These are phyloP conservation scores for Helianthus tuberosus DNA, from an alignment of 129 eudicot genomes.

Conservation along the genomic window DNA sequence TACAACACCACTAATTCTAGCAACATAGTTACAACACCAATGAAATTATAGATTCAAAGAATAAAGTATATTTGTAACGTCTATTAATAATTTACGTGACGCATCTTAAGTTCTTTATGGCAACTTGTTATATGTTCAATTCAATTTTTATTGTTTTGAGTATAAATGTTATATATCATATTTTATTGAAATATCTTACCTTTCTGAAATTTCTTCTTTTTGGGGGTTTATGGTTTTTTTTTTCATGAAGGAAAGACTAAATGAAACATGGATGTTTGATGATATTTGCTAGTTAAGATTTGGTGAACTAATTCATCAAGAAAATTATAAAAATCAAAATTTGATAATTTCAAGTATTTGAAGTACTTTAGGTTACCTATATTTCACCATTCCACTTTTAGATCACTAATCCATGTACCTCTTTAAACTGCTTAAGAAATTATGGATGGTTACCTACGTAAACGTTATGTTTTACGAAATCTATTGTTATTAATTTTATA, in stretches of 20 bases:
- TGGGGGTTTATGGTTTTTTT: not conserved
- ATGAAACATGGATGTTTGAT: slow-evolving; percentile 37
- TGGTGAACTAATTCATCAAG: slow-evolving; percentile 69
- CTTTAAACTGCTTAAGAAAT: not conserved
- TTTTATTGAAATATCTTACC: not conserved
- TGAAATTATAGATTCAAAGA: too few relatives aligned
- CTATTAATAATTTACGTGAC: too few relatives aligned
- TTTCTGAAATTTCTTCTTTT: not conserved
- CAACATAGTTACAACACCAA: too few relatives aligned
- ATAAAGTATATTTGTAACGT: too few relatives aligned
- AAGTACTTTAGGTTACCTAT: slow-evolving; percentile 36
- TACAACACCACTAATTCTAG: too few relatives aligned
- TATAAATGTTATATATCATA: too few relatives aligned
- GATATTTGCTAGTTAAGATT: slow-evolving; percentile 55
- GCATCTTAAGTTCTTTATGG: not conserved
- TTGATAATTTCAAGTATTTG: slow-evolving; percentile 1
- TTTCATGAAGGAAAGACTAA: slow-evolving; percentile 4
- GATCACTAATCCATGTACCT: slow-evolving; percentile 23
- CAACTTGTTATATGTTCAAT: not conserved
- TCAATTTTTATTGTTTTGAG: too few relatives aligned
- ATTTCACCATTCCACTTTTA: slow-evolving; percentile 28
- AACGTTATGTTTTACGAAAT: not conserved
- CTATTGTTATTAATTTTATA: not conserved
- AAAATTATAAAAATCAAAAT: not conserved
- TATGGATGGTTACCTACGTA: not conserved